A percentile compares a stretch with the other conserved stretches of the same genome.
Conservation (phyloP, 768 basidiomycete genomes). For the Sarcodon aspratus region DNA sequence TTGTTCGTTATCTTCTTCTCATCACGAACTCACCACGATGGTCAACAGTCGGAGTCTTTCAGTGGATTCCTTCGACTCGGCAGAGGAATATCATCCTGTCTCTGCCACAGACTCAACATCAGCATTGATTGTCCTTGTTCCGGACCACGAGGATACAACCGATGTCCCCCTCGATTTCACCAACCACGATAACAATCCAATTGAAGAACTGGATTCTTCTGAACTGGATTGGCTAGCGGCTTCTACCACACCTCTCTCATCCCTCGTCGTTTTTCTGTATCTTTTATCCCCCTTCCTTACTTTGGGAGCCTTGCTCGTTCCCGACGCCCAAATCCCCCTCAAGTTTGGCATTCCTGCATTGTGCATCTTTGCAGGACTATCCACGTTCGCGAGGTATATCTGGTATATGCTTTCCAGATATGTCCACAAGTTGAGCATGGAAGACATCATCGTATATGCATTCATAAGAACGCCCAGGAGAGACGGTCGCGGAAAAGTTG, state of each 20-base stretch:
- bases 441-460: constrained; percentile 53
- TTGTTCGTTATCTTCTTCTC: neutral
- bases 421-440: constrained; percentile 48
- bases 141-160: constrained; percentile 33
- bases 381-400: constrained; percentile 53
- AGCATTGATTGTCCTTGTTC: constrained; percentile 39
- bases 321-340: constrained; percentile 28
- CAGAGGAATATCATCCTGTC: neutral
- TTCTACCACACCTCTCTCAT: constrained; percentile 41
- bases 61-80: neutral
- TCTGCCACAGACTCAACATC: neutral
- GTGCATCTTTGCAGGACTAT: constrained; percentile 40
- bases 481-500: constrained; percentile 29
- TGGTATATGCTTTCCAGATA: constrained; percentile 75
- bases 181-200: constrained; percentile 38
- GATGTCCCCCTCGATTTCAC: constrained; percentile 19
- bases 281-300: constrained; percentile 60
- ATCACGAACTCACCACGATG: neutral
- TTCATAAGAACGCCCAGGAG: constrained; percentile 46
- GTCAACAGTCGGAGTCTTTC: neutral
- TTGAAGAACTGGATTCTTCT: constrained; percentile 19
- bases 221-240: constrained; percentile 13
- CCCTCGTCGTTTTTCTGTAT: constrained; percentile 53
- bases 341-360: constrained; percentile 39
- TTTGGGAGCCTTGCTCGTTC: constrained; percentile 55